These are phyloP conservation scores for Boletellus dicymbophilus DNA, from an alignment of 1,284 basidiomycete species.

Conservation along the genomic window DNA sequence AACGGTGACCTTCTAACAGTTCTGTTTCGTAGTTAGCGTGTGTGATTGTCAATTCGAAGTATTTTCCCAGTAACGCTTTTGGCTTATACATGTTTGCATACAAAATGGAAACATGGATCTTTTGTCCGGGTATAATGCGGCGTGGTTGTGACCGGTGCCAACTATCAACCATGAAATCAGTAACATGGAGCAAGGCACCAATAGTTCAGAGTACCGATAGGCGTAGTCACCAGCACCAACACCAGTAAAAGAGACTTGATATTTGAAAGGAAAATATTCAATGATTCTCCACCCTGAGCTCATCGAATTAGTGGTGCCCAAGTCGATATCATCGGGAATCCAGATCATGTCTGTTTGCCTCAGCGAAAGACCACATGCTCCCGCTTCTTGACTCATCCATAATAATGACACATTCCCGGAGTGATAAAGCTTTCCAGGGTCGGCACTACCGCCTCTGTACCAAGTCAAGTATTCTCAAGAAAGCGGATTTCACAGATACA, in stretches of 20 bases:
- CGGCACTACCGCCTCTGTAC: constrained; percentile 24
- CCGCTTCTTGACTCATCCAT: constrained; percentile 32
- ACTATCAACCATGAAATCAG: constrained; percentile 13
- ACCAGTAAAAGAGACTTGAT: constrained; percentile 24
- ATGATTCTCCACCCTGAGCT: constrained; percentile 17
- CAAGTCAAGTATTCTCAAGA: not conserved
- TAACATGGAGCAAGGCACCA: not conserved
- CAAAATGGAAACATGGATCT: constrained; percentile 1
- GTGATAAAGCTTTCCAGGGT: constrained; percentile 13
- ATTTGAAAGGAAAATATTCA: constrained; percentile 29
- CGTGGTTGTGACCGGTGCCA: constrained; percentile 17
- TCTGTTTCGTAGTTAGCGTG: not conserved
- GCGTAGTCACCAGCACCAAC: constrained; percentile 6
- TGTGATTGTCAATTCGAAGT: not conserved
- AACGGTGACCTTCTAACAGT: constrained; percentile 10
- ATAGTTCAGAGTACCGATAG: constrained; percentile 15
- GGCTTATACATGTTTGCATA: not conserved
- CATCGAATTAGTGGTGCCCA: constrained; percentile 24
- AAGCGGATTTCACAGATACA: not conserved
- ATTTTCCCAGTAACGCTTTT: not conserved
- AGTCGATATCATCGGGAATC: no score
- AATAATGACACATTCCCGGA: constrained; percentile 26
- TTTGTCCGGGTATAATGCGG: no score
- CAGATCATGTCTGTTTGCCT: no score
- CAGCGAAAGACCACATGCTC: constrained; percentile 20